Conservation (phyloP, 2,329 filamentous ascomycete species). For the Rutstroemia sp. region DNA sequence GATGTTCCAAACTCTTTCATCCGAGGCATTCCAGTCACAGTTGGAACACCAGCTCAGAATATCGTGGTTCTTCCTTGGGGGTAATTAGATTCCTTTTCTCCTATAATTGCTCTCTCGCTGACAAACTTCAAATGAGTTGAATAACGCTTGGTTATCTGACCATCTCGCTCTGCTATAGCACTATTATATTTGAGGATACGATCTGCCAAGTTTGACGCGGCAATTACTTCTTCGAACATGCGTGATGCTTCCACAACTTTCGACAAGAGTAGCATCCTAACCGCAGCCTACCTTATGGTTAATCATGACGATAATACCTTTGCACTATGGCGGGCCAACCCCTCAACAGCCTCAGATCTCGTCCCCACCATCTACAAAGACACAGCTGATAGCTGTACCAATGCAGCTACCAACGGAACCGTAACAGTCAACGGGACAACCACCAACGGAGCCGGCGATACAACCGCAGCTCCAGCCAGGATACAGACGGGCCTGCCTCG, state of each 20-base stretch:
- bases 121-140: not conserved
- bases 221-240: not conserved
- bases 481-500: not conserved
- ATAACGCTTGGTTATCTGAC: conserved; percentile 1
- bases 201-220: not conserved
- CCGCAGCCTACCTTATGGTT: conserved; percentile 3
- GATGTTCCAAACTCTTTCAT: not conserved
- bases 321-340: not conserved
- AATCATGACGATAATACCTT: not conserved
- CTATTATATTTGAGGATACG: not conserved
- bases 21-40: not conserved
- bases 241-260: not conserved
- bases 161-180: not conserved
- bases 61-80: conserved; percentile 1
- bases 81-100: not conserved
- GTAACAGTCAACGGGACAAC: not conserved
- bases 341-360: not conserved
- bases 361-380: not conserved
- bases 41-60: not conserved
- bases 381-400: not conserved
- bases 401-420: not conserved
- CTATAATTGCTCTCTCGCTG: not conserved
- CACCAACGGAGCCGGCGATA: not conserved
- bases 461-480: not conserved
- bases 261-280: not conserved